Percentiles rank a stretch among this genome's conserved stretches.
phyloP scores from a whole-genome alignment of 306 rosid genomes.

The Quercus aquifolioides region DNA sequence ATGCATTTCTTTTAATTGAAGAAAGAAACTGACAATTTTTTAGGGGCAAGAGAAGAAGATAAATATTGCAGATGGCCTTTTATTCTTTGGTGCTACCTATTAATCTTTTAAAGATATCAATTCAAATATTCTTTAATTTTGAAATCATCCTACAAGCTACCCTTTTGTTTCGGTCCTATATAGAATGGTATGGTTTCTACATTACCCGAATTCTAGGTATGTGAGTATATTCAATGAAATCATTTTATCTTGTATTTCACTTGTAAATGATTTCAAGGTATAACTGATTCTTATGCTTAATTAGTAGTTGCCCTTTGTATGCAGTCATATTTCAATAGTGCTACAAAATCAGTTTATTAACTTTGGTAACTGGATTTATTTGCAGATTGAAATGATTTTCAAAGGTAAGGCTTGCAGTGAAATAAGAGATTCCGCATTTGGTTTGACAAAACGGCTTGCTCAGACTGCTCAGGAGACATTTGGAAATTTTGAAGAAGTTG shows the following conservation, averaged over 20 bases:
- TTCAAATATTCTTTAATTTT: not conserved
- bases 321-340: not conserved
- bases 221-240: not conserved
- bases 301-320: not conserved
- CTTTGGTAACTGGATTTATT: conserved; percentile 7
- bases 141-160: not conserved
- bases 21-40: too few species aligned
- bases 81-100: not conserved
- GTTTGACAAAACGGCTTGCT: conserved; percentile 83
- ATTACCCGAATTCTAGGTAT: not conserved
- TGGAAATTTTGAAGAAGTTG: conserved; percentile 96
- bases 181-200: not conserved
- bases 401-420: conserved; percentile 77
- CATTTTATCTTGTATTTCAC: not conserved
- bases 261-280: not conserved
- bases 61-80: not conserved
- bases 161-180: not conserved
- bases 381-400: conserved; percentile 78
- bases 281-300: not conserved
- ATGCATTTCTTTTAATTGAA: too few species aligned
- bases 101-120: not conserved
- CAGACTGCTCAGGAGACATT: conserved; percentile 85
- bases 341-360: conserved; percentile 13
- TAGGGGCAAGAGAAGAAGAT: fast-evolving
- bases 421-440: conserved; percentile 74